Base-by-base conservation (phyloP, 176 grass and related monocot species). In the Metroxylon sagu region DNA sequence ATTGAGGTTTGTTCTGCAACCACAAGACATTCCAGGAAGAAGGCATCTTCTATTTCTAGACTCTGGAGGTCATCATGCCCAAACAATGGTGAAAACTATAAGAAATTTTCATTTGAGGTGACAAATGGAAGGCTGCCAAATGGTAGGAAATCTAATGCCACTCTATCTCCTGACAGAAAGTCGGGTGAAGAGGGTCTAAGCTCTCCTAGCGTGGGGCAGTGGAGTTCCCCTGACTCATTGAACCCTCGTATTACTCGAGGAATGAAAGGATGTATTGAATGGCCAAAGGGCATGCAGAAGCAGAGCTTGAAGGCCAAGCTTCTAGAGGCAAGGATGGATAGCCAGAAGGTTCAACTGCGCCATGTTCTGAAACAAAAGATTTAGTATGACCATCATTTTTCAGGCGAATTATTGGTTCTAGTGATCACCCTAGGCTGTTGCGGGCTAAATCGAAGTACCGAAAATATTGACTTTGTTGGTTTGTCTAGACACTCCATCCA, bases 271-370 rank as follows among this genome's bases (percentile, higher is more conserved):
- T 55, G 16, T 5, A 35, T 54, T 43, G 26, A 29, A 26, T 31
- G 28, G 30, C 25, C 67, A 48, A 16, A 19, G 12, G 52, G 50
- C 3, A 16, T 3, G 19, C 71, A 51, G 29, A 85, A 56, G 74
- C 59, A 66, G 27, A 86, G 70, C 56, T 71, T 86, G 6, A 74
- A 71, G 70, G 74, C 77, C 12, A 82, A 82, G 83, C 83, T 86
- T 6, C 21, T 78, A 56, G 70, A 78, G 70, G 83, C 78, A 4
- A 67, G 83, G 29, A 71, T 82, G 62, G 64, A 85, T 1, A 75
- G 76, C 23, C 69, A 69, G 4, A 79, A 29, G 6, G 48, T 53
- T 23, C 43, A 31, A 25, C 57, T 58, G 8, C 28, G 53, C 50
- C 21, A 39, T 60, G 48, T 48, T 31, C 25, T 55, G 55, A 54